Conservation (phyloP, 129 eudicot species). For the Saussurea involucrata region DNA sequence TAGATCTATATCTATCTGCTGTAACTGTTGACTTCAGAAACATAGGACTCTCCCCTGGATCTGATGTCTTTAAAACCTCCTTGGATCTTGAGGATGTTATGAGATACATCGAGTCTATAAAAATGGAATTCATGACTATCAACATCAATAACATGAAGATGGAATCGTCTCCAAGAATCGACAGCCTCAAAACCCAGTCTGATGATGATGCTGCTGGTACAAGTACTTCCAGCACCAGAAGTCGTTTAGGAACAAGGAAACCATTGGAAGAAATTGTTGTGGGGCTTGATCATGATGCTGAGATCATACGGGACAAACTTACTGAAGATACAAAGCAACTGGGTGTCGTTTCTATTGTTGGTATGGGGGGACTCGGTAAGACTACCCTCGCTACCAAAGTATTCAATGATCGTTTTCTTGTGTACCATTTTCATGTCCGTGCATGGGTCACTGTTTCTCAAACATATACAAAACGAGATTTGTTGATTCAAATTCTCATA, state of each 20-base stretch:
- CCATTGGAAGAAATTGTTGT: conserved; percentile 38
- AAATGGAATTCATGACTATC: not conserved
- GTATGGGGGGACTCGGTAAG: not conserved
- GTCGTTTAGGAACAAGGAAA: not conserved
- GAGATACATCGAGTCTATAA: conserved; percentile 1
- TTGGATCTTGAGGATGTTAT: conserved; percentile 5
- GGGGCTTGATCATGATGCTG: not conserved
- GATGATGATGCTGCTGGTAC: not conserved
- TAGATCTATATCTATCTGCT: conserved; percentile 1
- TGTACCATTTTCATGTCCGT: conserved; percentile 11
- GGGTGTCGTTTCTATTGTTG: not conserved
- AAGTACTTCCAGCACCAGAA: not conserved
- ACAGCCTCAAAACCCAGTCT: too few relatives aligned
- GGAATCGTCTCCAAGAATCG: not conserved
- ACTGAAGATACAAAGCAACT: not conserved
- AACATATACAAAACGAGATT: not conserved
- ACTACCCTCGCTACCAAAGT: not conserved
- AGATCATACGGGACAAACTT: not conserved
- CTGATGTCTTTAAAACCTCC: not conserved
- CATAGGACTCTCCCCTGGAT: not conserved
- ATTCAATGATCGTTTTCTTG: not conserved
- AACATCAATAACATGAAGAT: too few relatives aligned
- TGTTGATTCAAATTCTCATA: not conserved
- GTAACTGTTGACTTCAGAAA: not conserved
- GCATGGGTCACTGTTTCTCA: conserved; percentile 36